Evolutionary conservation across 2,329 filamentous ascomycete species (phyloP), one percentile per base, ranked within the genome.

Genomic region (Clarireedia paspali): DNA sequence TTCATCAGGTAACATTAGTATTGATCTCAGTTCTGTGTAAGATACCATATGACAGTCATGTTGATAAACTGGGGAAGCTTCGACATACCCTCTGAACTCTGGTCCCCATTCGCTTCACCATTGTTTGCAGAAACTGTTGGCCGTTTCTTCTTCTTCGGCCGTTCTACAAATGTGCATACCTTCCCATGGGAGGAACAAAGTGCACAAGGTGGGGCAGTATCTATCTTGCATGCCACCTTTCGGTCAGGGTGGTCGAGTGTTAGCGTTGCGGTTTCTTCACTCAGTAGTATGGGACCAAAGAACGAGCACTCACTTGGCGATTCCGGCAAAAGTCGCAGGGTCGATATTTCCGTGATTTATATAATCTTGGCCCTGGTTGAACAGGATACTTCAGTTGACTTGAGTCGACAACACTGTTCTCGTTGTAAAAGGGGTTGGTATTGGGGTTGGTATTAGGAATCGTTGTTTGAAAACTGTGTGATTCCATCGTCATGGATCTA

Each of bases 191-290:
- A 66, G n/a, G 70, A 64, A 55, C 74, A 76, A 7, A 74, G 63
- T 52, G 72, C 70, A 58, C 74, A 76, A 5, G 74, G 74, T 15
- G 73, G 74, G 14, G 66, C 59, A 7, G 59, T 63, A 24, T 75
- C 72, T 45, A 75, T 71, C 55, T 74, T 72, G 60, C 73, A 76
- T 9, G 73, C 73, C 1, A 73, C 72, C 60, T 75, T 74, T 74
- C 7, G 17, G 17, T 6, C 17, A n/a, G 17, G 39, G 17, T n/a
- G 17, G 9, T 14, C 10, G 39, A n/a, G 39, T 5, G 9, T 42
- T 20, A 42, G 39, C 39, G 39, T 42, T 42, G 2, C 17, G 15
- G 15, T 42, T 42, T 56, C 74, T 70, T 70, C 17, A 71, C 72
- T 24, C 20, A 27, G 20, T 27, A 17, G 20, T 20, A 46, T 23